Percentiles rank a stretch among this genome's conserved stretches.
Conservation (phyloP, 768 basidiomycete species). For the Crassisporium funariophilum region DNA sequence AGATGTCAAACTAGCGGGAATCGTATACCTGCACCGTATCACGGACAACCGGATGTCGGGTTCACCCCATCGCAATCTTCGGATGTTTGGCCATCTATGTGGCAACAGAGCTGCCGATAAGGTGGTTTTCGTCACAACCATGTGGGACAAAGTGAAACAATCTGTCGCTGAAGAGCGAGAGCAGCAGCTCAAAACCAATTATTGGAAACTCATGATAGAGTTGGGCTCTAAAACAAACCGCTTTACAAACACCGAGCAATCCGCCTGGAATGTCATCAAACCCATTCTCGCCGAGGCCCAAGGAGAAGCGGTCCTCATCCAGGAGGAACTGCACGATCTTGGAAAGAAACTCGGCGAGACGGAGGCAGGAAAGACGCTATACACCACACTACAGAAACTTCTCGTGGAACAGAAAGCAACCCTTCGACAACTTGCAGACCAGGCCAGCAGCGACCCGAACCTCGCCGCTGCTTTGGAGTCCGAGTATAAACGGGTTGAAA, state of each 20-base stretch:
- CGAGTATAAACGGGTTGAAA: conserved; percentile 20
- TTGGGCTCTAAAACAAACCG: conserved; percentile 28
- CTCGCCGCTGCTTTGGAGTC: conserved; percentile 17
- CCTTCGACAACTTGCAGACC: conserved; percentile 13
- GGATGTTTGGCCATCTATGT: conserved; percentile 32
- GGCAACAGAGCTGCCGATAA: conserved; percentile 28
- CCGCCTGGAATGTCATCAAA: conserved; percentile 31
- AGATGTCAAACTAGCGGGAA: conserved; percentile 29
- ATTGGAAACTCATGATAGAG: conserved; percentile 31
- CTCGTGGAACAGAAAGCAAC: conserved; percentile 27
- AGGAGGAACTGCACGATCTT: conserved; percentile 34
- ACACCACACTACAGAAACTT: conserved; percentile 24
- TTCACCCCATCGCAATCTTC: conserved; percentile 32
- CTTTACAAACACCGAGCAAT: conserved; percentile 17
- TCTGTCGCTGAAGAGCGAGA: conserved; percentile 27
- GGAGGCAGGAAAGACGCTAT: conserved; percentile 30
- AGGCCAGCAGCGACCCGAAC: conserved; percentile 11
- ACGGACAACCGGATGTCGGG: conserved; percentile 39
- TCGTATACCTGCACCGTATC: conserved; percentile 43
- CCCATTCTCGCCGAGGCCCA: conserved; percentile 14
- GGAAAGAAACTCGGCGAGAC: conserved; percentile 29
- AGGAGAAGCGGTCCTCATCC: conserved; percentile 25
- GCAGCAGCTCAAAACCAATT: conserved; percentile 27
- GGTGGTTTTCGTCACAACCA: conserved; percentile 39
- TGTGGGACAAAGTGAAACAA: conserved; percentile 36